A percentile compares a stretch with the other conserved stretches of the same genome.
Conservation (phyloP, 805 yeast species). For the Wickerhamiella vanderwaltii region DNA sequence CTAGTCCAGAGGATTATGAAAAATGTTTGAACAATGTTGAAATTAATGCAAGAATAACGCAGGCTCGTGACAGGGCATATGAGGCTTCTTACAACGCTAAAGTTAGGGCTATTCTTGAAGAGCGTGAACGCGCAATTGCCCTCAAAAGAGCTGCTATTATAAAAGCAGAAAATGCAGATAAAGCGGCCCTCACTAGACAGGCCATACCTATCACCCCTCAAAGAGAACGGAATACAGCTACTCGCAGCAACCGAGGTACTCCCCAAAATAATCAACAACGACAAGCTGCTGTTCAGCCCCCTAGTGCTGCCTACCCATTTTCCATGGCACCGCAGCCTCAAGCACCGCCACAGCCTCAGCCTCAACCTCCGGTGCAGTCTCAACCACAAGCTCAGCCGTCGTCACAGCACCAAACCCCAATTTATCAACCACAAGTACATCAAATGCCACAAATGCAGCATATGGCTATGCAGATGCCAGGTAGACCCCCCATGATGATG, state of each 20-base stretch:
- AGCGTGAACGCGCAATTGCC: conserved; percentile 2
- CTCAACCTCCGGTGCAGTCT: neutral
- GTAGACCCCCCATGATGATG: no score
- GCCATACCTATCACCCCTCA: no score
- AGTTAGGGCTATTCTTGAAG: conserved; percentile 7
- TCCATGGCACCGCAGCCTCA: neutral
- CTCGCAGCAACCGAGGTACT: no score
- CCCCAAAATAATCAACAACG: no score
- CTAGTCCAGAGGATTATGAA: conserved; percentile 39
- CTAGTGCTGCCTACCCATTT: no score
- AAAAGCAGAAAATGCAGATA: no score
- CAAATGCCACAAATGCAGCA: neutral
- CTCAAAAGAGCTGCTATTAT: neutral
- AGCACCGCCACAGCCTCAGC: neutral
- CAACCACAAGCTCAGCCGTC: neutral
- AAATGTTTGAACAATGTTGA: conserved; percentile 25
- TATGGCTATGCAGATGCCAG: no score
- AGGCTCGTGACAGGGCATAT: conserved; percentile 5
- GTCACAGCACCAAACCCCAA: neutral
- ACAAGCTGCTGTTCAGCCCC: no score
- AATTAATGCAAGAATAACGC: conserved; percentile 11
- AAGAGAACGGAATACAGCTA: no score
- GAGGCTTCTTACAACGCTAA: conserved; percentile 11
- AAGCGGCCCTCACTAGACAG: no score
- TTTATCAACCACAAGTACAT: neutral